Percentiles rank a stretch among this genome's conserved stretches.
These are phyloP conservation scores for Combretum micranthum DNA, from an alignment of 345 rosid genomes.

Conservation along the genomic window DNA sequence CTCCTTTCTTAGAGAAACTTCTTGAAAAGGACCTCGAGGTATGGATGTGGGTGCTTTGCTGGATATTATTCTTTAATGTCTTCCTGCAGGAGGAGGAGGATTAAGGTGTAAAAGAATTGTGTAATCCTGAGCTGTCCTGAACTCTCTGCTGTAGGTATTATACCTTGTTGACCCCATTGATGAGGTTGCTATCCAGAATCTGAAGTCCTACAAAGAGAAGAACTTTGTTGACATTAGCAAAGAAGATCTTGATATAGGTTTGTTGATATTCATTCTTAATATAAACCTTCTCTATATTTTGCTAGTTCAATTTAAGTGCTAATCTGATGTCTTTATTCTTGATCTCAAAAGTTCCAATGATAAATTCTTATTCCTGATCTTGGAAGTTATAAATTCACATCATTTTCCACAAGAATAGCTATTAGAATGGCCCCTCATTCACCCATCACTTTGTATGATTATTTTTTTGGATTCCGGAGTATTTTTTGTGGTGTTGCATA, in stretches of 20 bases:
- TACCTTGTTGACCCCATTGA: conserved; percentile 88
- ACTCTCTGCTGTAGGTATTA: conserved; percentile 42
- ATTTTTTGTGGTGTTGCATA: background rate
- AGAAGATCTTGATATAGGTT: conserved; percentile 94
- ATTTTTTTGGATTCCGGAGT: background rate
- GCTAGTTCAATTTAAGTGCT: no score
- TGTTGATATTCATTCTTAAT: conserved; percentile 8
- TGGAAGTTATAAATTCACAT: no score
- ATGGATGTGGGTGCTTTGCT: conserved; percentile 12
- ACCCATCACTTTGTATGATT: no score
- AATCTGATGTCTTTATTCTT: no score
- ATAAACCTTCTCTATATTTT: background rate
- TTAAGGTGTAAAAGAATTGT: no score
- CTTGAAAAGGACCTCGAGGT: conserved; percentile 83
- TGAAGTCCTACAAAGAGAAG: conserved; percentile 92
- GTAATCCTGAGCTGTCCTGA: no score
- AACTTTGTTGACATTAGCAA: conserved; percentile 93
- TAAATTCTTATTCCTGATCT: no score
- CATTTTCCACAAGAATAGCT: no score
- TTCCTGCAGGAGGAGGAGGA: background rate
- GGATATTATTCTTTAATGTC: conserved; percentile 3
- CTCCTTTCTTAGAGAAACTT: conserved; percentile 96
- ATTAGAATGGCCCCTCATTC: no score
- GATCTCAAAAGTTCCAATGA: no score
- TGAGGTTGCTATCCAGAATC: conserved; percentile 84